Conservation (phyloP, 1,284 basidiomycete genomes). For the Singerocomus inundabilis region DNA sequence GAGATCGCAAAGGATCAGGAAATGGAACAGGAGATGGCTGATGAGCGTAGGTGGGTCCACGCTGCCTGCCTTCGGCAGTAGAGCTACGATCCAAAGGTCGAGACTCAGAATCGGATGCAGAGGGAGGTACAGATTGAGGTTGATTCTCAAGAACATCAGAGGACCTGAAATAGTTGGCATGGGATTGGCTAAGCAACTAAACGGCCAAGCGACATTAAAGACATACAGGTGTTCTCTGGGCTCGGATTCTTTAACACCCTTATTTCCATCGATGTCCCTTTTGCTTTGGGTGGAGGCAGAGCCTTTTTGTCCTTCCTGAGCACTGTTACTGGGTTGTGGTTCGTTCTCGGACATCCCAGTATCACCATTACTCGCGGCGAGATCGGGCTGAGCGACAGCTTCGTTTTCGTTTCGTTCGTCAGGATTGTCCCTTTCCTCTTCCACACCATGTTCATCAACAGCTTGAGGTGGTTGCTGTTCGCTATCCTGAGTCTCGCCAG, state of each 20-base stretch:
- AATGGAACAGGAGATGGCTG: constrained; percentile 34
- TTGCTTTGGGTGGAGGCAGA: constrained; percentile 16
- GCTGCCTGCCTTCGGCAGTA: constrained; percentile 42
- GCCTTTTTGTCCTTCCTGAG: constrained; percentile 22
- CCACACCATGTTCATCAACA: constrained; percentile 14
- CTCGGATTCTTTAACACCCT: constrained; percentile 22
- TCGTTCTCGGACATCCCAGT: constrained; percentile 20
- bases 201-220: constrained; percentile 1
- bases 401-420: constrained; percentile 31
- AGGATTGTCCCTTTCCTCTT: constrained; percentile 29
- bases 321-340: constrained; percentile 17
- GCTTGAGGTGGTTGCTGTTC: constrained; percentile 22
- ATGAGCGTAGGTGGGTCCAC: constrained; percentile 45
- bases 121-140: constrained; percentile 3
- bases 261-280: constrained; percentile 23
- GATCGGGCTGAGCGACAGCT: constrained; percentile 42
- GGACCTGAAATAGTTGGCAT: background rate
- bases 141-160: constrained; percentile 5
- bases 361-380: constrained; percentile 37
- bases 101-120: constrained; percentile 14
- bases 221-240: constrained; percentile 33
- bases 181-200: background rate
- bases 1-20: constrained; percentile 71
- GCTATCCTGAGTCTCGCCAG: constrained; percentile 14
- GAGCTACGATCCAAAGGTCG: constrained; percentile 35